Base-by-base conservation (phyloP, 225 moss, liverwort and hornwort genomes). In the Bryum argenteum region DNA sequence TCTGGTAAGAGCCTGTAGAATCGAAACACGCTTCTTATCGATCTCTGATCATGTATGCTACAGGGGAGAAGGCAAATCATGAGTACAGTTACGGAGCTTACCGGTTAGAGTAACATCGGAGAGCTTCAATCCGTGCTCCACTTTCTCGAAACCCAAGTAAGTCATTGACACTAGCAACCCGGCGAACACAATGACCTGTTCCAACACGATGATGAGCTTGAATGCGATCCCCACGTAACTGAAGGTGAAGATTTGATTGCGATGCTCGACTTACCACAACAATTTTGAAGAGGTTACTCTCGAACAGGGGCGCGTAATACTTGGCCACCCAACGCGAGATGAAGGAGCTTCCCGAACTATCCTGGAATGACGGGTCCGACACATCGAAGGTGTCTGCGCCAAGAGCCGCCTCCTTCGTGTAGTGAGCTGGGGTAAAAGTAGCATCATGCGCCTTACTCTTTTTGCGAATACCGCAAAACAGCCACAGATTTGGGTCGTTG, bases 21-120 rank as follows among this genome's bases (percentile, higher is more conserved):
- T n/a, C 24, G 82, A 55, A 50, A 62, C 64, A 63, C 40, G 9
- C 10, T 42, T 9, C 26, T 59, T 50, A 72, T 65, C 10, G 65
- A 16, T 10, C 10, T 1, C 17, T 54, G 18, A 47, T 1, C 26
- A 44, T 15, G 45, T 52, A 43, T 20, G 16, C 37, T 19, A 14
- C 11, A 21, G 39, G 22, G 43, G 4, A 10, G 5, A 33, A 54
- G 19, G 3, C 28, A 50, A 56, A 28, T 28, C 28, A 28, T 28
- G 28, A 2, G 28, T 5, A 28, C 5, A 5, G 28, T 28, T 2
- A 2, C 23, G 56, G 43, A 18, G 51, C 70, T 61, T 40, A 97
- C 97, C 94, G 65, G 89, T 78, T 55, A 89, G 79, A 48, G 97
- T 92, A 39, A 97, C 94, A 71, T 94, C 97, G n/a, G 97, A 97